A percentile compares a stretch with the other conserved stretches of the same genome.
Conservation (phyloP, 495 filamentous ascomycete species). For the Astrocystis sublimbata region DNA sequence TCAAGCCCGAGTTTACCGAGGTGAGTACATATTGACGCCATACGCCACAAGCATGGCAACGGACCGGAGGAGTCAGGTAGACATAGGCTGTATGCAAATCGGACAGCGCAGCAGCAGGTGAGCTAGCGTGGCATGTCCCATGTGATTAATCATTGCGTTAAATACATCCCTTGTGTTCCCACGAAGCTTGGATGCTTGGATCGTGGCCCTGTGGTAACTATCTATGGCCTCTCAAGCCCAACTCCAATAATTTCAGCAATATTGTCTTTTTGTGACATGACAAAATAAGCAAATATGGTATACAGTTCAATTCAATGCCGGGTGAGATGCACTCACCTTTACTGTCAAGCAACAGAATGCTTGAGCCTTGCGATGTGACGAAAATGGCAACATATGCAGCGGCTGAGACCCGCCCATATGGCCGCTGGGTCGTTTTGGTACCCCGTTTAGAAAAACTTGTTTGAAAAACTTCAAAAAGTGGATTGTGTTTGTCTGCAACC, state of each 20-base stretch:
- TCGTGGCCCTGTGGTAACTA: neutral
- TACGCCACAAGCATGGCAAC: neutral
- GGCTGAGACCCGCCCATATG: neutral
- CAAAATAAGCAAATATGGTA: no score
- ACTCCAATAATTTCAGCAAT: no score
- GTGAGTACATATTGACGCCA: neutral
- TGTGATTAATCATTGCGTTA: neutral
- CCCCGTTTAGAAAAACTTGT: no score
- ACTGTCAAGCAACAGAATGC: no score
- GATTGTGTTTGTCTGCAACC: neutral
- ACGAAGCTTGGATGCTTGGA: neutral
- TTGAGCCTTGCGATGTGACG: neutral
- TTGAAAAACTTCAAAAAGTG: neutral
- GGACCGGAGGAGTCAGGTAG: neutral
- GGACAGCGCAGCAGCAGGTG: neutral
- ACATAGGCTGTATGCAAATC: neutral
- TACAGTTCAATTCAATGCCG: no score
- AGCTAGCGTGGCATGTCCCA: neutral
- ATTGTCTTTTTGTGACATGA: no score
- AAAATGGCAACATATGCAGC: neutral
- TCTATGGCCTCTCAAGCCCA: neutral
- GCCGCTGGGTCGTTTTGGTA: neutral
- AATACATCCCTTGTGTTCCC: neutral
- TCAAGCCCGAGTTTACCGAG: neutral
- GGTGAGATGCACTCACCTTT: no score